phyloP scores from a whole-genome alignment of 306 rosid species.

The Acacia melanoxylon region DNA sequence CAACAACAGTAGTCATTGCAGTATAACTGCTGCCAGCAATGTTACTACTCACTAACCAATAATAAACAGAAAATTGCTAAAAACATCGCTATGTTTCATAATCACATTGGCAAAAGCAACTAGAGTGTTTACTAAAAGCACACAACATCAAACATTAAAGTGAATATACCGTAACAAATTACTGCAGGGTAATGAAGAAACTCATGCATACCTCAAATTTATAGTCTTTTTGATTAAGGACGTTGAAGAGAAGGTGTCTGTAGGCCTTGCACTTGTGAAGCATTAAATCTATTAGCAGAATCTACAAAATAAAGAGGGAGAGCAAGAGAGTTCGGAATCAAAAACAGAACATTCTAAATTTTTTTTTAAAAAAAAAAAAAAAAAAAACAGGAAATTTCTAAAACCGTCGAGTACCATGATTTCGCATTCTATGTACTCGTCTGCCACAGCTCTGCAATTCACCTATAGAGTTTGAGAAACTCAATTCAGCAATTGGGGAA shows the following conservation, averaged over 20 bases:
- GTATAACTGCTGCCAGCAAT: conserved; percentile 1
- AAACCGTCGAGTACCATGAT: conserved; percentile 52
- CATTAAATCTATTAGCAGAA: conserved; percentile 74
- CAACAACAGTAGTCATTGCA: neutral
- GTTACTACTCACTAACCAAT: neutral
- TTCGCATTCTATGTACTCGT: conserved; percentile 87
- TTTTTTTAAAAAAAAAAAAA: neutral
- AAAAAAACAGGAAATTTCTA: conserved; percentile 23
- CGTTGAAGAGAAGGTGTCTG: conserved; percentile 80
- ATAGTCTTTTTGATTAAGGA: conserved; percentile 46
- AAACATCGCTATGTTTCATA: neutral
- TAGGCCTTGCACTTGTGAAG: conserved; percentile 84
- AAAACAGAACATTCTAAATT: neutral
- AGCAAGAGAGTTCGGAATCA: conserved; percentile 3
- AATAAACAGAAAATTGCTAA: neutral
- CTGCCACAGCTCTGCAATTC: conserved; percentile 79
- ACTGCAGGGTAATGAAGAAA: conserved; percentile 3
- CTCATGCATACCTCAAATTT: conserved; percentile 52
- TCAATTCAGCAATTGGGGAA: neutral
- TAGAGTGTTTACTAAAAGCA: neutral
- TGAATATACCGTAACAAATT: neutral
- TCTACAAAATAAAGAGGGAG: conserved; percentile 38
- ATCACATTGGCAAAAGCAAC: neutral
- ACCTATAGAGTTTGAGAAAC: conserved; percentile 41
- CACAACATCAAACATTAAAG: conserved; percentile 3